phyloP scores from a whole-genome alignment of 805 yeast genomes.

The Tanozyma kutaoensis region DNA sequence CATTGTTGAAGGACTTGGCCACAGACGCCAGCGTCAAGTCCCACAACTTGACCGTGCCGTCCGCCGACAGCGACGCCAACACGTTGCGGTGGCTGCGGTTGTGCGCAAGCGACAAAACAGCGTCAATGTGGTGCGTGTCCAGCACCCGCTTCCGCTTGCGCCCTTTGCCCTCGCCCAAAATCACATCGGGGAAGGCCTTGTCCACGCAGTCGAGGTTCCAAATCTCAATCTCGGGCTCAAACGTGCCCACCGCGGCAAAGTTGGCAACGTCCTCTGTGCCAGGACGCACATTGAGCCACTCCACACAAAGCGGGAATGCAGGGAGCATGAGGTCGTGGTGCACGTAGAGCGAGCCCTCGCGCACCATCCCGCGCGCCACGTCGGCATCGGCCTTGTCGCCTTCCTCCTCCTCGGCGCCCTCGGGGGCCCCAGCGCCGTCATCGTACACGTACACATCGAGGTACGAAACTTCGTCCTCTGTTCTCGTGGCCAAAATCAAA shows the following conservation, averaged over 20 bases:
- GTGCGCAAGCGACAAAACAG: slow-evolving; percentile 77
- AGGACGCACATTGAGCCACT: slow-evolving; percentile 80
- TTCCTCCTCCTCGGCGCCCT: slow-evolving; percentile 51
- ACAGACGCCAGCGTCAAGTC: slow-evolving; percentile 67
- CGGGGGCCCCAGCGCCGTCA: slow-evolving; percentile 81
- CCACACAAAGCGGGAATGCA: slow-evolving; percentile 91
- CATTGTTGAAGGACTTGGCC: slow-evolving; percentile 57
- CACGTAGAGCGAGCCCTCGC: slow-evolving; percentile 72
- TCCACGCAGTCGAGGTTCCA: slow-evolving; percentile 93
- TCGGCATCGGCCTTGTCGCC: slow-evolving; percentile 59
- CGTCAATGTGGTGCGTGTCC: slow-evolving; percentile 81
- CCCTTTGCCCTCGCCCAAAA: slow-evolving; percentile 65
- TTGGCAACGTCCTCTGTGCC: slow-evolving; percentile 51
- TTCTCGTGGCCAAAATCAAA: slow-evolving; percentile 78
- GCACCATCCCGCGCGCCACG: slow-evolving; percentile 55
- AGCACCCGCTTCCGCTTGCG: slow-evolving; percentile 38
- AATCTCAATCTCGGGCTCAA: slow-evolving; percentile 93
- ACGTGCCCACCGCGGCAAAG: slow-evolving; percentile 93
- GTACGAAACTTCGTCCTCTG: slow-evolving; percentile 90
- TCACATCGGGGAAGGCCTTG: slow-evolving; percentile 87
- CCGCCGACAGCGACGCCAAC: slow-evolving; percentile 91
- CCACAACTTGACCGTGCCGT: slow-evolving; percentile 90
- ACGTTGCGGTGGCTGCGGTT: slow-evolving; percentile 73
- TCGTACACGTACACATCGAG: slow-evolving; percentile 91
- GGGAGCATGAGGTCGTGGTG: slow-evolving; percentile 97